A percentile compares a stretch with the other conserved stretches of the same genome.
These are phyloP conservation scores for Fusarium verrucosum DNA, from an alignment of 2,329 filamentous ascomycete species.

Conservation along the genomic window DNA sequence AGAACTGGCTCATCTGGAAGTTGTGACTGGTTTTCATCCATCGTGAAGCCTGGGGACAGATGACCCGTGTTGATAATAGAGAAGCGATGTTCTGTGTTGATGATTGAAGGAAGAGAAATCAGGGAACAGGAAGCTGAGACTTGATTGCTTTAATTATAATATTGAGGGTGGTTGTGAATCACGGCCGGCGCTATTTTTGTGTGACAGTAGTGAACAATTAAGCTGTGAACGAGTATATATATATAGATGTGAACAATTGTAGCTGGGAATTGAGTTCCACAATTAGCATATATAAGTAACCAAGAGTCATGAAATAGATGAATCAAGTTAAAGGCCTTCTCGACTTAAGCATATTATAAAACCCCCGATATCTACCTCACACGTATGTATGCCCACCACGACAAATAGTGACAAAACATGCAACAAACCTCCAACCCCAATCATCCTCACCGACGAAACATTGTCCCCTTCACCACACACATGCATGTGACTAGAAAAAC, in stretches of 20 bases:
- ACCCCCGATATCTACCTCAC: neutral
- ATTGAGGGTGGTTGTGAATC: slow-evolving; percentile 7
- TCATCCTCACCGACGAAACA: neutral
- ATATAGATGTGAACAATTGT: neutral
- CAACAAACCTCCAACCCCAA: neutral
- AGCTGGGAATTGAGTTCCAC: neutral
- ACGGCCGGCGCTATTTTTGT: neutral
- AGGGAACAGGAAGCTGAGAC: neutral
- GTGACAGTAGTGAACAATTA: neutral
- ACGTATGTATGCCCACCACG: neutral
- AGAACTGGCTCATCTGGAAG: slow-evolving; percentile 4
- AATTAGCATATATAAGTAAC: neutral
- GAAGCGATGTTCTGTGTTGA: neutral
- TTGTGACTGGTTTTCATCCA: neutral
- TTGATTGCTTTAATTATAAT: neutral
- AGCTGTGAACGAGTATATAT: too few relatives aligned
- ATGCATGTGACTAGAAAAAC: neutral
- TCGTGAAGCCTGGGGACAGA: neutral
- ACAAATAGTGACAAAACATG: neutral
- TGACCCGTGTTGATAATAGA: neutral
- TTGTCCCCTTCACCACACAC: neutral
- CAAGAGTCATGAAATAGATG: neutral
- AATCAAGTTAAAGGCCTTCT: neutral
- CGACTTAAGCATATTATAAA: too few relatives aligned
- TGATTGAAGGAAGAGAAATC: neutral